phyloP scores from a whole-genome alignment of 2,329 filamentous ascomycete genomes.

The Cladosporium sp. region DNA sequence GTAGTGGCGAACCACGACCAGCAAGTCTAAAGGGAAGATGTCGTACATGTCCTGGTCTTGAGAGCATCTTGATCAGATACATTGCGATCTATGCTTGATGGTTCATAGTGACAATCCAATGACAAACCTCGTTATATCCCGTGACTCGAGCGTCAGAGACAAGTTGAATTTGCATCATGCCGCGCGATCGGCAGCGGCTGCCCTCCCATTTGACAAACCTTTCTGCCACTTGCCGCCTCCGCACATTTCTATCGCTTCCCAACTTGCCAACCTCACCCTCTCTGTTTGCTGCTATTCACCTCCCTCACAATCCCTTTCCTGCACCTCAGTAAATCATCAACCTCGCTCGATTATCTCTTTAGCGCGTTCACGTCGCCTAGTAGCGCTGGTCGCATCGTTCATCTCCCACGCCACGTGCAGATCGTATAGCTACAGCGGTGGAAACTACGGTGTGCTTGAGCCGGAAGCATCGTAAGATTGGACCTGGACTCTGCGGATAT shows the following conservation, averaged over 20 bases:
- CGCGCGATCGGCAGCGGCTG: conserved; percentile 12
- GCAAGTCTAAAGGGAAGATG: background rate
- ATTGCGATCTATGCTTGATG: background rate
- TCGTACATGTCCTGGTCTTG: background rate
- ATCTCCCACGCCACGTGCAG: background rate
- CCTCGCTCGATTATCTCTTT: background rate
- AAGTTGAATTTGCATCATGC: conserved; percentile 9
- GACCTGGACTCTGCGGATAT: conserved; percentile 38
- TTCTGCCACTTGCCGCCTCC: background rate
- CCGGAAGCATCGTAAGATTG: conserved; percentile 26
- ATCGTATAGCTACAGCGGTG: background rate
- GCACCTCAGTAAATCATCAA: too few relatives aligned
- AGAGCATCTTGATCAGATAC: background rate
- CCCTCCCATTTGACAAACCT: conserved; percentile 9
- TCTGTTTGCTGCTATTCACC: background rate
- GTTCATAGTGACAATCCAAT: background rate
- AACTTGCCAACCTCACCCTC: conserved; percentile 2
- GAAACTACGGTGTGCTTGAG: conserved; percentile 19
- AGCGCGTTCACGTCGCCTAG: background rate
- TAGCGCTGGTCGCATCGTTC: conserved; percentile 5
- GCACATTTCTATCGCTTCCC: background rate
- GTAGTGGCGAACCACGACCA: background rate
- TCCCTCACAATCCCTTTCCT: background rate
- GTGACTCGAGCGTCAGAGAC: background rate
- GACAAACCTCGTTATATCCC: background rate